Evolutionary conservation across 1,284 basidiomycete genomes (phyloP).

Genomic region (Takashimella tepidaria): DNA sequence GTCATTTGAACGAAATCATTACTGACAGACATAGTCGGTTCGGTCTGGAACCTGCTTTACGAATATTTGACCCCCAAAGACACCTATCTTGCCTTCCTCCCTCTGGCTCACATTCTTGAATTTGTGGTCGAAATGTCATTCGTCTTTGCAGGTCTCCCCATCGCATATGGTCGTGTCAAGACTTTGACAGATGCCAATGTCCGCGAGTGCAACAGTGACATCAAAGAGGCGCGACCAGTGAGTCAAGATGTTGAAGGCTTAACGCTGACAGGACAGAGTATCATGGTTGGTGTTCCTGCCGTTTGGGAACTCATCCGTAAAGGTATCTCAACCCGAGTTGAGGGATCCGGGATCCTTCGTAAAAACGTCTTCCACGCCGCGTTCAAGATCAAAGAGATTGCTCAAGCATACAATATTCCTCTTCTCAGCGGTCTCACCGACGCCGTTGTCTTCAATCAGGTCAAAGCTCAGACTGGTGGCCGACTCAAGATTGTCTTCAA

Average conservation of each 20-base stretch:
- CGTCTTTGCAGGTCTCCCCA: conserved; percentile 49
- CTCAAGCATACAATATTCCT: conserved; percentile 52
- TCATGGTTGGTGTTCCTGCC: conserved; percentile 91
- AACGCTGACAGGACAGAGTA: conserved; percentile 37
- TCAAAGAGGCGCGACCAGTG: conserved; percentile 69
- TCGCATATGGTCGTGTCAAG: conserved; percentile 89
- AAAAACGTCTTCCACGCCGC: conserved; percentile 53
- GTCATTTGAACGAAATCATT: conserved; percentile 3
- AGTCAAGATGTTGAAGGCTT: conserved; percentile 14
- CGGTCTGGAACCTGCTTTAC: conserved; percentile 67
- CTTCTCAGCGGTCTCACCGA: conserved; percentile 66
- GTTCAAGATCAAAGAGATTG: conserved; percentile 40
- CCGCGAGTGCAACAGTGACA: conserved; percentile 83
- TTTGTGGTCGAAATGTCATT: conserved; percentile 48
- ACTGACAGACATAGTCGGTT: conserved; percentile 54
- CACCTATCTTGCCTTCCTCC: conserved; percentile 76
- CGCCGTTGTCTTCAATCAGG: conserved; percentile 64
- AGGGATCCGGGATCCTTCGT: conserved; percentile 61
- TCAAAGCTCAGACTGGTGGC: conserved; percentile 81
- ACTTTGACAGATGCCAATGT: conserved; percentile 91
- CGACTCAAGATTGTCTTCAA: conserved; percentile 69
- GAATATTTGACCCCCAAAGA: conserved; percentile 68
- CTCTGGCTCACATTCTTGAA: conserved; percentile 85
- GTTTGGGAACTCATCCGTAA: conserved; percentile 91
- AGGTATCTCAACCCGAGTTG: conserved; percentile 76